Conservation (phyloP, 768 basidiomycete species). For the Suillus ampliporus region DNA sequence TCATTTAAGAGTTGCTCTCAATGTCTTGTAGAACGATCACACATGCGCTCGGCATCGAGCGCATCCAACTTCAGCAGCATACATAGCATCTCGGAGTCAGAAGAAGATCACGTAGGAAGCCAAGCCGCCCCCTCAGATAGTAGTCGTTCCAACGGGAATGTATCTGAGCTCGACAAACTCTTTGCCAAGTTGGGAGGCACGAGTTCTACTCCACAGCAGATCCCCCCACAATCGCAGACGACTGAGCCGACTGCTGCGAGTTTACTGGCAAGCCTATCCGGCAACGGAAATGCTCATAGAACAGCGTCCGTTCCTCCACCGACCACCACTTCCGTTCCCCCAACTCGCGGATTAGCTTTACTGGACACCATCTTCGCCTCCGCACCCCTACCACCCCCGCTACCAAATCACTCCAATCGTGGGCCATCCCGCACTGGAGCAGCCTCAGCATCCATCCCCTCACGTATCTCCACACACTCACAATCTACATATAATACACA, state of each 20-base stretch:
- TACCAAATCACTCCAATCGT: constrained; percentile 16
- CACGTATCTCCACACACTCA: constrained; percentile 24
- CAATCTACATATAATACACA: constrained; percentile 18
- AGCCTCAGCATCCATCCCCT: constrained; percentile 11
- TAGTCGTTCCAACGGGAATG: constrained; percentile 20
- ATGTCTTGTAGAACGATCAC: constrained; percentile 24
- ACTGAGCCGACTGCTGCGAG: constrained; percentile 45
- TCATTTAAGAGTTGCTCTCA: constrained; percentile 13
- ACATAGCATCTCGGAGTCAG: constrained; percentile 40
- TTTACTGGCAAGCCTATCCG: constrained; percentile 50
- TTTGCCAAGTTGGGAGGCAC: constrained; percentile 44
- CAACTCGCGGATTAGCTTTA: constrained; percentile 59
- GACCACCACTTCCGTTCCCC: constrained; percentile 32
- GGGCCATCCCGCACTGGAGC: constrained; percentile 23
- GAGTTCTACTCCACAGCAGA: constrained; percentile 14
- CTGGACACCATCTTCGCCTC: constrained; percentile 80
- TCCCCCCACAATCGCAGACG: constrained; percentile 17
- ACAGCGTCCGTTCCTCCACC: constrained; percentile 33
- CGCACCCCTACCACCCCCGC: constrained; percentile 42
- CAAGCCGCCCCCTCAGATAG: constrained; percentile 17
- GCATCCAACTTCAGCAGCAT: constrained; percentile 41
- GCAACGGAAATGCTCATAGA: constrained; percentile 23
- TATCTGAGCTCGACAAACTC: constrained; percentile 50
- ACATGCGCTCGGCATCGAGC: constrained; percentile 37
- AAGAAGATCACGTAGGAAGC: constrained; percentile 30